Base-by-base conservation (phyloP, 495 filamentous ascomycete species). In the Staphylotrichum longicolle region DNA sequence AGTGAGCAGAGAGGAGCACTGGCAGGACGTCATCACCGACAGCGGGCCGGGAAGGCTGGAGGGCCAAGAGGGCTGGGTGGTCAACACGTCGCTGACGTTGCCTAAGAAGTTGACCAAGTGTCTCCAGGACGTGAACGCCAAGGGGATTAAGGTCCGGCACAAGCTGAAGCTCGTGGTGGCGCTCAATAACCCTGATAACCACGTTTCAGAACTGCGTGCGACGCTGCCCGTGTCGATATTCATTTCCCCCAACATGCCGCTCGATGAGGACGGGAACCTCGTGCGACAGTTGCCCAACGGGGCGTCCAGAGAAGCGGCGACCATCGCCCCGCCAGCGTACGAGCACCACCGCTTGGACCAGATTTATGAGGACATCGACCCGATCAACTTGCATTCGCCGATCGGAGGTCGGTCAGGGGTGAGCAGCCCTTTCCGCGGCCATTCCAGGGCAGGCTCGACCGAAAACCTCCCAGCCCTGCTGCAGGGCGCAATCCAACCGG, bases 151-250 rank as follows among this genome's bases (percentile, higher is more conserved):
- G 70, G 81, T 97, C 20, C 78, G 88, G 48, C 94, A 98, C 71
- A 93, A 91, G 75, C 77, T 96, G 52, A 88, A 87, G 73, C 83
- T 97, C 68, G 87, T 88, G 57, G 85, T 98, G 58, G 88, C 91
- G 62, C 80, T 98, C 37, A 86, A 91, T 64, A 97, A 98, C 65
- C 93, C 94, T 1, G 94, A 98, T 74, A 92, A 90, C 0, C 94
- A 97, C 71, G 80, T 91, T 47, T 96, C 91, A 53, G 91, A 97
- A 84, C 83, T 97, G 51, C 89, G 92, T 20, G 91, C 91, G 46
- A 90, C 88, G 15, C 82, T 97, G 32, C 91, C 92, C 4, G 83
- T 98, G 37, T 87, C 87, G 37, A 86, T 98, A 39, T 96, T 93
- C 75, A 96, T 98, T 64, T 98, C 94, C 11, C 94, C 94, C 14